Evolutionary conservation across 2,329 filamentous ascomycete genomes (phyloP), one percentile per base, ranked within the genome.

Genomic region (Aureobasidium sp.): DNA sequence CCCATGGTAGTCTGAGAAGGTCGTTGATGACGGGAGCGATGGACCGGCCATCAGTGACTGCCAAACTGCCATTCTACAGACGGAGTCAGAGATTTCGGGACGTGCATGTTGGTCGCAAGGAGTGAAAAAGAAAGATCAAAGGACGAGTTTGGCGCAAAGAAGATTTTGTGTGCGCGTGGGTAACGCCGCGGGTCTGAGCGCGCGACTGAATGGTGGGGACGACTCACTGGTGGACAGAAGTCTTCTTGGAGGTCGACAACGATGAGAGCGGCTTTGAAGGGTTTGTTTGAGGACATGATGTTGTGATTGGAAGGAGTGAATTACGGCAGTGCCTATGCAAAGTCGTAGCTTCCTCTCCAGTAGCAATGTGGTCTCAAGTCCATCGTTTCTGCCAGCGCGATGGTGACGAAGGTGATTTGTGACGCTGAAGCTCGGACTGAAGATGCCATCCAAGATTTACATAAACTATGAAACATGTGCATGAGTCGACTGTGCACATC

Each of bases 171-270:
- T 50, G 58, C 23, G 43, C 58, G 33, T 40, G 5, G 40, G 25
- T 61, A 40, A 50, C 31, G 58, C 43, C 45, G 58, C n/a, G 48
- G 48, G 59, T 40, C 48, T 63, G 36, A 54, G 59, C 47, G 31
- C 48, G 27, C n/a, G n/a, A n/a, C 36, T 29, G 25, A 23, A n/a
- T 9, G 10, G 38, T 50, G 43, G 43, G n/a, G 33, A 40, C 38
- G 25, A 45, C 90, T 81, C 81, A 96, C 94, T 16, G 95, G 94
- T 67, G 93, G 93, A 78, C 94, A 97, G 78, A 98, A 98, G 82
- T 98, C 95, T 78, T 98, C 92, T 80, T 98, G 96, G 75, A 97
- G 86, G 79, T 98, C 95, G 62, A 97, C 91, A 5, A 69, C 45
- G 31, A 69, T 47, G 29, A 69, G 64, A 20, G 66, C 68, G 18